A percentile compares a stretch with the other conserved stretches of the same genome.
Evolutionary conservation across 345 rosid species (phyloP).

Genomic region (Lumnitzera littorea): DNA sequence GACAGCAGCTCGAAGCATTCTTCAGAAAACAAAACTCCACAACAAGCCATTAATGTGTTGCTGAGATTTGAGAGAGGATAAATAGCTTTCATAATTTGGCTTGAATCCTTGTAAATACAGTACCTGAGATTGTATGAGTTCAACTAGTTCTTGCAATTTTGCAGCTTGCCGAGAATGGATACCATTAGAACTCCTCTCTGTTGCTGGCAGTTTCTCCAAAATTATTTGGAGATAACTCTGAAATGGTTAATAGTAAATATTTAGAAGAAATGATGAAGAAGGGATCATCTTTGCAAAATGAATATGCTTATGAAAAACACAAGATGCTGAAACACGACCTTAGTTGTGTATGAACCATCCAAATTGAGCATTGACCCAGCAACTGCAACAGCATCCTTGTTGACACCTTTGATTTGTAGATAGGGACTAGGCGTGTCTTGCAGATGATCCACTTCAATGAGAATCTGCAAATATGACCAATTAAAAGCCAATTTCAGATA

Average conservation of each 20-base stretch:
- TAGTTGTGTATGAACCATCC: constrained; percentile 92
- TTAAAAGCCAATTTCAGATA: neutral
- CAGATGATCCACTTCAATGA: constrained; percentile 90
- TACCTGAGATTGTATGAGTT: constrained; percentile 91
- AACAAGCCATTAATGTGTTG: no score
- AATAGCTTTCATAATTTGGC: no score
- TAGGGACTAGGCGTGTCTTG: constrained; percentile 76
- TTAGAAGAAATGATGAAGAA: neutral
- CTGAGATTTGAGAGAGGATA: neutral
- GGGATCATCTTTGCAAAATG: neutral
- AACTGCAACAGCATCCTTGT: constrained; percentile 85
- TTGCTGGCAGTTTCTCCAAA: constrained; percentile 67
- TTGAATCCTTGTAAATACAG: neutral
- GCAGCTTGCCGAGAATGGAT: constrained; percentile 77
- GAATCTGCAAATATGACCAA: constrained; percentile 23
- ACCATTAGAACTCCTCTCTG: constrained; percentile 66
- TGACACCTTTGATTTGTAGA: constrained; percentile 93
- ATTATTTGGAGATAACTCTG: constrained; percentile 93
- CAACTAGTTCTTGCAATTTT: constrained; percentile 85
- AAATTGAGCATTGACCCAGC: constrained; percentile 87
- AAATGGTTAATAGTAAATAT: neutral
- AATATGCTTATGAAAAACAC: neutral
- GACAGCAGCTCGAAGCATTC: no score
- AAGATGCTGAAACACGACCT: constrained; percentile 35
- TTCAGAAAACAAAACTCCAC: no score